Evolutionary conservation across 2,329 filamentous ascomycete genomes (phyloP), one percentile per base, ranked within the genome.

Genomic region (Diaporthe destruens): DNA sequence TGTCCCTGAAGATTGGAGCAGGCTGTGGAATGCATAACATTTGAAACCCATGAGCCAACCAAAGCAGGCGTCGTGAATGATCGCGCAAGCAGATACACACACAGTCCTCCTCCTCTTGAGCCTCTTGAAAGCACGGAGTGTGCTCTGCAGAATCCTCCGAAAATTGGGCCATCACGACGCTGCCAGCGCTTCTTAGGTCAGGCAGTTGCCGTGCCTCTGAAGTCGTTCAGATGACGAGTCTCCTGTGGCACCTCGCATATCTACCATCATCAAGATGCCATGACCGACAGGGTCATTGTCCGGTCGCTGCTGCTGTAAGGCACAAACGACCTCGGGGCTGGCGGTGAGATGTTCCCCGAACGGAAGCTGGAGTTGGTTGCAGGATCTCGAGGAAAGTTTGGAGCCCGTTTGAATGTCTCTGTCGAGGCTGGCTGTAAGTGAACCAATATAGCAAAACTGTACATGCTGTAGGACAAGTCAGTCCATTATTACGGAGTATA

Each of bases 191-290:
- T 16, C 57, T 49, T 63, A 34, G 42, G 57, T n/a, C 39, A 63
- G 39, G 57, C 47, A 49, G 57, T 34, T 47, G 8, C 49, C 42
- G 57, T 63, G 57, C 57, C 49, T 63, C 34, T 47, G 39, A 14
- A 63, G 25, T 29, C 57, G 57, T 18, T 34, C 25, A 16, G 42
- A 49, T 25, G 42, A 63, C 57, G 57, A 63, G 23, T 49, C 57
- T n/a, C 25, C 12, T 34, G 23, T 2, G 25, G 57, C 32, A 25
- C n/a, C 42, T 65, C 59, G 29, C 44, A 65, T 20, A 65, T 65
- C 29, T 65, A 65, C 44, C 59, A 65, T 42, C 59, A 63, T 20
- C 42, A 65, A 51, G 59, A 65, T 6, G 59, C 59, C 42, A 65
- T 65, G 59, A 29, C 29, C 25, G 59, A 65, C 20, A 65, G 51